A percentile compares a stretch with the other conserved stretches of the same genome.
These are phyloP conservation scores for Leishmania martiniquensis DNA, from an alignment of 208 protist genomes.

Conservation along the genomic window DNA sequence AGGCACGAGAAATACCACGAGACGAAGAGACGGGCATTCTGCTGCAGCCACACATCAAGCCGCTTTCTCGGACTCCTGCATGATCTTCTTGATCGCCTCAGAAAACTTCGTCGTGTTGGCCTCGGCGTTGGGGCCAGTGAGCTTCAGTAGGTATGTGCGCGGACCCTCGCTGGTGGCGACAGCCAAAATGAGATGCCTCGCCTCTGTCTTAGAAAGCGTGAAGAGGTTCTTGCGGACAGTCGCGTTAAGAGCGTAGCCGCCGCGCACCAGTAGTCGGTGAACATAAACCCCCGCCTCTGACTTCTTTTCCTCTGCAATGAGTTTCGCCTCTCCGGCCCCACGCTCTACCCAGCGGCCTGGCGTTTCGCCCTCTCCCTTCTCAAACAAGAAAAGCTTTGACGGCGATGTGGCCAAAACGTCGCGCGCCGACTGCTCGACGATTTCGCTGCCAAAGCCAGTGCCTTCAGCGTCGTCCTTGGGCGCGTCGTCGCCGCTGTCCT, in stretches of 20 bases:
- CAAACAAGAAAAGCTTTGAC: constrained; percentile 69
- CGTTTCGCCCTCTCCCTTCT: constrained; percentile 46
- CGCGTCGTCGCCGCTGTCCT: constrained; percentile 24
- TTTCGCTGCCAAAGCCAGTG: constrained; percentile 24
- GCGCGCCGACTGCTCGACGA: constrained; percentile 31
- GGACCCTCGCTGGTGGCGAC: constrained; percentile 33
- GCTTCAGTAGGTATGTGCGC: constrained; percentile 71
- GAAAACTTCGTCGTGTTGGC: constrained; percentile 56
- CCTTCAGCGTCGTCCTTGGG: constrained; percentile 18
- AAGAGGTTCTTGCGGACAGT: constrained; percentile 50
- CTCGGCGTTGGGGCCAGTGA: constrained; percentile 57
- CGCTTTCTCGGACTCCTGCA: constrained; percentile 14
- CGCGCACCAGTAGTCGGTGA: constrained; percentile 81
- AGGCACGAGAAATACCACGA: neutral
- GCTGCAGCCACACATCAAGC: neutral
- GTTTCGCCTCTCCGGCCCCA: constrained; percentile 69
- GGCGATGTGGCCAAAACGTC: constrained; percentile 57
- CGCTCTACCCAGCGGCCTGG: constrained; percentile 63
- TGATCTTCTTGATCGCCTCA: constrained; percentile 45
- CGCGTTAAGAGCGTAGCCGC: constrained; percentile 81
- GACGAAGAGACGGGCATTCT: neutral
- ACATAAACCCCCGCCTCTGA: constrained; percentile 17
- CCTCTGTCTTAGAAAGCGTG: constrained; percentile 45
- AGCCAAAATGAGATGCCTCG: constrained; percentile 62
- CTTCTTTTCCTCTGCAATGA: constrained; percentile 45